phyloP scores from a whole-genome alignment of 2,329 filamentous ascomycete genomes.

The Diplocarpon mali region DNA sequence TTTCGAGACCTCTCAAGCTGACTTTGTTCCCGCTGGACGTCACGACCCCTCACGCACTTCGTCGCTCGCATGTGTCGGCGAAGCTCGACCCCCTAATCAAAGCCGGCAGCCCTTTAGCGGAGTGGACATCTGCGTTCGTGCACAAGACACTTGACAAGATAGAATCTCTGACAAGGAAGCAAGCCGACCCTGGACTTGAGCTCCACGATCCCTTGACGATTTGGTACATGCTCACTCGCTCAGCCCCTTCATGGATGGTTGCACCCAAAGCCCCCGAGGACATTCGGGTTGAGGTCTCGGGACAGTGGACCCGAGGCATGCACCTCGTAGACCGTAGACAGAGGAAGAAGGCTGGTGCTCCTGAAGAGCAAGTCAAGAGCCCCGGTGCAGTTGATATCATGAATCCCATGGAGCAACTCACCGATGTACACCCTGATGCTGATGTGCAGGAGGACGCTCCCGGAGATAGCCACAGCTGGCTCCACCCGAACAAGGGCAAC shows the following conservation, averaged over 20 bases:
- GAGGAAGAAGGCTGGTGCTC: slow-evolving; percentile 38
- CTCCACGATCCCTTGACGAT: slow-evolving; percentile 71
- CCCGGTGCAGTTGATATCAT: slow-evolving; percentile 26
- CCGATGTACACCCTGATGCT: slow-evolving; percentile 32
- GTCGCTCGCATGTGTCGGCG: slow-evolving; percentile 45
- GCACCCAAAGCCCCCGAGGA: slow-evolving; percentile 55
- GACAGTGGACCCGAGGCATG: slow-evolving; percentile 93
- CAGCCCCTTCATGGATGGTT: slow-evolving; percentile 46
- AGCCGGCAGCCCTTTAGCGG: slow-evolving; percentile 59
- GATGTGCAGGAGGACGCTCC: slow-evolving; percentile 42
- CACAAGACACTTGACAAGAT: slow-evolving; percentile 60
- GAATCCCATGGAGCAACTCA: slow-evolving; percentile 28
- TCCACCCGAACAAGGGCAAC: slow-evolving; percentile 65
- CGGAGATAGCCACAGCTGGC: slow-evolving; percentile 67
- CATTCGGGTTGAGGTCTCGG: slow-evolving; percentile 76
- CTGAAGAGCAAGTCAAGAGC: slow-evolving; percentile 24
- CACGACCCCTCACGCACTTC: slow-evolving; percentile 59
- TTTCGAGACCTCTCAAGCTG: slow-evolving; percentile 53
- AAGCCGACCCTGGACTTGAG: slow-evolving; percentile 46
- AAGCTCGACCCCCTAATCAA: slow-evolving; percentile 44
- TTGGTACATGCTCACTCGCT: slow-evolving; percentile 62
- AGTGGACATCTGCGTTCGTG: slow-evolving; percentile 65
- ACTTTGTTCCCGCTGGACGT: slow-evolving; percentile 69
- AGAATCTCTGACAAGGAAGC: slow-evolving; percentile 47
- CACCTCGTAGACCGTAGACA: slow-evolving; percentile 69